Conservation (phyloP, 2,329 filamentous ascomycete species). For the Paraphaeosphaeria minitans region DNA sequence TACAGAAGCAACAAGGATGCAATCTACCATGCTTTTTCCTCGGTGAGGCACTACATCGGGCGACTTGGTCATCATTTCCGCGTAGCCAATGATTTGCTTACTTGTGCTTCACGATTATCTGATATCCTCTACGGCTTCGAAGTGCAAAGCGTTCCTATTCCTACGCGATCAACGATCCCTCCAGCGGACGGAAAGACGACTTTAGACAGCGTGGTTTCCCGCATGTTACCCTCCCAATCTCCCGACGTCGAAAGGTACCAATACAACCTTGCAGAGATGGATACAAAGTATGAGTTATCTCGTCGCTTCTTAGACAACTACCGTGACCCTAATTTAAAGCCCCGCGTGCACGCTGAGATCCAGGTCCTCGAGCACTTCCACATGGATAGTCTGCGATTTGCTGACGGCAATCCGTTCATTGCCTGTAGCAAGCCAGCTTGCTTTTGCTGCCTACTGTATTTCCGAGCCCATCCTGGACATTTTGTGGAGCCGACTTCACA, state of each 20-base stretch:
- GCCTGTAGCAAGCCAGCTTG: slow-evolving; percentile 60
- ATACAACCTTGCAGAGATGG: slow-evolving; percentile 28
- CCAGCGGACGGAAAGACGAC: too few species aligned
- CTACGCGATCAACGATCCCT: too few species aligned
- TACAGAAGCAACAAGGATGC: slow-evolving; percentile 17
- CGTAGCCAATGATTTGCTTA: slow-evolving; percentile 47
- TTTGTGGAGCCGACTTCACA: slow-evolving; percentile 38
- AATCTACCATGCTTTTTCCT: slow-evolving; percentile 28
- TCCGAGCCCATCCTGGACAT: slow-evolving; percentile 46
- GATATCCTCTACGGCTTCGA: slow-evolving; percentile 41
- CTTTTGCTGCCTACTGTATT: slow-evolving; percentile 56
- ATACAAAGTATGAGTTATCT: slow-evolving; percentile 32
- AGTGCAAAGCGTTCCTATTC: slow-evolving; percentile 19
- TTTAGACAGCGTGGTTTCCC: too few species aligned
- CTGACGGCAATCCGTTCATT: slow-evolving; percentile 52
- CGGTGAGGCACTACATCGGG: slow-evolving; percentile 52
- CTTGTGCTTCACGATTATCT: slow-evolving; percentile 36
- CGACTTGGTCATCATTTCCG: slow-evolving; percentile 53
- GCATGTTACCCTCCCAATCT: too few species aligned
- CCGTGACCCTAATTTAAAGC: slow-evolving; percentile 28
- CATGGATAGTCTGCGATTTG: slow-evolving; percentile 39
- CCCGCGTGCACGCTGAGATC: slow-evolving; percentile 54
- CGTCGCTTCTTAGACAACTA: slow-evolving; percentile 32
- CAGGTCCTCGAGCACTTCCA: slow-evolving; percentile 56
- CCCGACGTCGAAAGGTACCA: too few species aligned